Base-by-base conservation (phyloP, 495 filamentous ascomycete genomes). In the Podospora appendiculata region DNA sequence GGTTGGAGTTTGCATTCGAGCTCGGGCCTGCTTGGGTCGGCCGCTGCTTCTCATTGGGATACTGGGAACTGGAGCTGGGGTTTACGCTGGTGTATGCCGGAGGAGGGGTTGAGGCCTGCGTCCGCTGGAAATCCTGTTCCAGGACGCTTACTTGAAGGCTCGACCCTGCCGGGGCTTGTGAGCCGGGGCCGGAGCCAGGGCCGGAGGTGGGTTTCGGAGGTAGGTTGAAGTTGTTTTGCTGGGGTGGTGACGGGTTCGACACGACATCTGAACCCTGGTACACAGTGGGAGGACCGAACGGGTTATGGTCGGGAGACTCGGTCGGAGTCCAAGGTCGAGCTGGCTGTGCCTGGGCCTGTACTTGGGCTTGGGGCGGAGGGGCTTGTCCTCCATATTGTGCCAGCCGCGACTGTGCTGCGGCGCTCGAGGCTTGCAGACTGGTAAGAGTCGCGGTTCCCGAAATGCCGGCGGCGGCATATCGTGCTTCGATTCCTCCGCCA, bases 311-410 rank as follows among this genome's bases (percentile, higher is more conserved):
- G 3, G 93, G 91, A 49, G 85, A 77, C 64, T 98, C 93, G 32
- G 93, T 97, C 1, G 93, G 93, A 14, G 94, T 98, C 93, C 93
- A 98, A 44, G 90, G 90, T 48, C 92, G 79, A 39, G 79, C 75
- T 9, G 81, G 74, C 48, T 76, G 76, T 39, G 65, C 56, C 50
- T 76, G 25, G 2, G 81, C 74, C 48, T 76, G 76, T 39, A 64
- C 56, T 49, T 76, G 76, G 0, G 54, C 51, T 7, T 48, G 45
- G 6, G 50, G 7, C 36, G 36, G 56, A n/a, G 56, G 63, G 19
- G 56, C 39, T 38, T 69, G 67, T 39, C 67, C 61, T 25, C 77
- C 76, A 71, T 96, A 94, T 48, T 90, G 87, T 19, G 85, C 80
- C 48, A 83, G 63, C 43, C 90, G 76, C 61, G 88, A 85, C 53